Percentiles rank a stretch among this genome's conserved stretches.
phyloP scores from a whole-genome alignment of 2,329 filamentous ascomycete genomes.

The Pyricularia grisea region DNA sequence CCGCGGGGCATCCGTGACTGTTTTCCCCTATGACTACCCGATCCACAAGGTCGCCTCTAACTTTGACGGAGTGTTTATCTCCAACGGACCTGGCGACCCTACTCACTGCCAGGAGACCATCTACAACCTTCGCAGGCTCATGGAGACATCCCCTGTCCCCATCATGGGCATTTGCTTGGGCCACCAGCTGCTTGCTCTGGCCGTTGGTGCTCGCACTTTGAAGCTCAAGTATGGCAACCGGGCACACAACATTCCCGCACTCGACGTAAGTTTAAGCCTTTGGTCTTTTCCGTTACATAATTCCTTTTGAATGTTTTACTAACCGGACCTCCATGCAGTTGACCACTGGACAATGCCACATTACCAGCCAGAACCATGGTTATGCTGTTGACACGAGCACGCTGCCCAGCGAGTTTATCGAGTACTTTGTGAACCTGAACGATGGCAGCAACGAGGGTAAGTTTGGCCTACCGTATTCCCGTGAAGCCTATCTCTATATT shows the following conservation, averaged over 20 bases:
- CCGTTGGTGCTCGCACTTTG: slow-evolving; percentile 78
- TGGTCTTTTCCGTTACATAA: neutral
- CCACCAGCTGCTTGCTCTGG: slow-evolving; percentile 89
- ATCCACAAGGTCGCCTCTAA: slow-evolving; percentile 97
- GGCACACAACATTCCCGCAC: slow-evolving; percentile 93
- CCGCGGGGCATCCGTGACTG: slow-evolving; percentile 85
- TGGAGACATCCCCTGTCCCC: slow-evolving; percentile 83
- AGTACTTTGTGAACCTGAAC: slow-evolving; percentile 98
- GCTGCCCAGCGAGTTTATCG: slow-evolving; percentile 80
- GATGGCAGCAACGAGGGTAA: slow-evolving; percentile 89
- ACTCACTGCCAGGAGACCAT: slow-evolving; percentile 94
- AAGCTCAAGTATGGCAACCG: slow-evolving; percentile 99
- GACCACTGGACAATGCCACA: slow-evolving; percentile 95
- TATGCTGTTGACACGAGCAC: slow-evolving; percentile 87
- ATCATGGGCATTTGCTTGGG: slow-evolving; percentile 98
- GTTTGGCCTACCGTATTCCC: slow-evolving; percentile 8
- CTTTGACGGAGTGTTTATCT: slow-evolving; percentile 98
- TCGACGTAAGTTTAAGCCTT: slow-evolving; percentile 42
- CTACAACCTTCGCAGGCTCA: slow-evolving; percentile 82
- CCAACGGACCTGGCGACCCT: slow-evolving; percentile 95
- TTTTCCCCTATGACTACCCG: slow-evolving; percentile 93
- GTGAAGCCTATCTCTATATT: neutral
- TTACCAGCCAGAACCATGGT: slow-evolving; percentile 96
- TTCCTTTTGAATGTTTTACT: neutral
- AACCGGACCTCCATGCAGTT: slow-evolving; percentile 27